phyloP scores from a whole-genome alignment of 768 basidiomycete genomes.

The Boletales sp. region DNA sequence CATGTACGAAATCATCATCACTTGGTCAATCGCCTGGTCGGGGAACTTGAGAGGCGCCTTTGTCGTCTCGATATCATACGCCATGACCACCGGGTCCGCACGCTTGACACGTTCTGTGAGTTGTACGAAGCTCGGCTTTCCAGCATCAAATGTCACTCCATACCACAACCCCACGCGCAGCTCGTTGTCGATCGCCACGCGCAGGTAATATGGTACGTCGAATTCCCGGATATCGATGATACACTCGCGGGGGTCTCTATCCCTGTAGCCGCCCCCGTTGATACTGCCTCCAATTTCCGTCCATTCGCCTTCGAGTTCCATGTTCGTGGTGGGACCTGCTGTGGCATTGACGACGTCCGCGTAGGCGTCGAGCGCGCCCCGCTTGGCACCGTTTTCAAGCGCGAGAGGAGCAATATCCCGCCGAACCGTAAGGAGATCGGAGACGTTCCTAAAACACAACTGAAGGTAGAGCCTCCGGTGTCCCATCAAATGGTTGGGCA shows the following conservation, averaged over 20 bases:
- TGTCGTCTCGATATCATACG: slow-evolving; percentile 97
- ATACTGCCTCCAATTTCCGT: slow-evolving; percentile 42
- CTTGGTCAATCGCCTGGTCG: slow-evolving; percentile 91
- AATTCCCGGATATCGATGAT: slow-evolving; percentile 95
- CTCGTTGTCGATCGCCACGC: slow-evolving; percentile 99
- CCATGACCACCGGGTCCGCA: slow-evolving; percentile 98
- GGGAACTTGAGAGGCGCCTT: slow-evolving; percentile 99
- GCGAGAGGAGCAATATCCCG: slow-evolving; percentile 90
- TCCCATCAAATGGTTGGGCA: slow-evolving; percentile 97
- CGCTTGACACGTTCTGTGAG: slow-evolving; percentile 90
- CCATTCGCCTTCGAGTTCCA: slow-evolving; percentile 68
- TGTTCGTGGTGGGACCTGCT: slow-evolving; percentile 58
- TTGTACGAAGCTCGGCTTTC: slow-evolving; percentile 67
- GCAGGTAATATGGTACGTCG: slow-evolving; percentile 95
- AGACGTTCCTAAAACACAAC: slow-evolving; percentile 89
- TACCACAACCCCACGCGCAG: slow-evolving; percentile 99
- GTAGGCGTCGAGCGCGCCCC: slow-evolving; percentile 94
- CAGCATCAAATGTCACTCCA: slow-evolving; percentile 75
- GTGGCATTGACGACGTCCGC: slow-evolving; percentile 91
- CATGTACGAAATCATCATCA: slow-evolving; percentile 99
- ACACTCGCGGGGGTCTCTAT: slow-evolving; percentile 83
- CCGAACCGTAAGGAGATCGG: slow-evolving; percentile 83
- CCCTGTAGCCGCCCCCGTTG: slow-evolving; percentile 40
- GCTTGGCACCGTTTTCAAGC: slow-evolving; percentile 84
- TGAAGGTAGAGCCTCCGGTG: slow-evolving; percentile 86